These are phyloP conservation scores for Endogone sp. DNA, from an alignment of 192 early-diverging fungal genomes.

Conservation along the genomic window DNA sequence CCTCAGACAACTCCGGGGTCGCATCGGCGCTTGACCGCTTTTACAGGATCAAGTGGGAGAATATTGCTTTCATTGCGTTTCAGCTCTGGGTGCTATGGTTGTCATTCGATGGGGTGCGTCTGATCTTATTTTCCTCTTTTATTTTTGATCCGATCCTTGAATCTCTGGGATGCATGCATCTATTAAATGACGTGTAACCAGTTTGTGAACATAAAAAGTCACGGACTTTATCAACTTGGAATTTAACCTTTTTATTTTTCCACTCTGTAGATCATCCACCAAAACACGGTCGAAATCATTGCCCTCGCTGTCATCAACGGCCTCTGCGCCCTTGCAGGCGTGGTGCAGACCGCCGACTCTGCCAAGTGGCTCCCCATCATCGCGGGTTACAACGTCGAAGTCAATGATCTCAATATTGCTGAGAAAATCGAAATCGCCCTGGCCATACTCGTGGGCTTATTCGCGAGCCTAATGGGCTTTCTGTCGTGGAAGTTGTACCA, in stretches of 20 bases:
- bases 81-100: conserved; percentile 28
- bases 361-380: conserved; percentile 21
- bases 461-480: conserved; percentile 16
- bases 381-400: background rate
- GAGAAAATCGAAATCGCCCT: conserved; percentile 29
- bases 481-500: conserved; percentile 22
- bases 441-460: conserved; percentile 16
- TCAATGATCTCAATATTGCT: conserved; percentile 6
- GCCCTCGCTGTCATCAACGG: conserved; percentile 25
- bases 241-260: too few relatives aligned
- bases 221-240: too few relatives aligned
- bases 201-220: too few relatives aligned
- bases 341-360: background rate
- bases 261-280: conserved; percentile 27
- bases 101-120: conserved; percentile 30
- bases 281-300: conserved; percentile 33
- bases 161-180: too few relatives aligned
- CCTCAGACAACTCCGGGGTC: background rate
- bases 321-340: conserved; percentile 27
- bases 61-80: conserved; percentile 33
- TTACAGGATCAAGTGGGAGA: conserved; percentile 35
- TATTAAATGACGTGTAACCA: too few relatives aligned
- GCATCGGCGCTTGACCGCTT: conserved; percentile 6
- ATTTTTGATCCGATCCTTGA: background rate
- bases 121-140: too few relatives aligned